phyloP scores from a whole-genome alignment of 768 basidiomycete genomes.

The Tulasnella sp. region DNA sequence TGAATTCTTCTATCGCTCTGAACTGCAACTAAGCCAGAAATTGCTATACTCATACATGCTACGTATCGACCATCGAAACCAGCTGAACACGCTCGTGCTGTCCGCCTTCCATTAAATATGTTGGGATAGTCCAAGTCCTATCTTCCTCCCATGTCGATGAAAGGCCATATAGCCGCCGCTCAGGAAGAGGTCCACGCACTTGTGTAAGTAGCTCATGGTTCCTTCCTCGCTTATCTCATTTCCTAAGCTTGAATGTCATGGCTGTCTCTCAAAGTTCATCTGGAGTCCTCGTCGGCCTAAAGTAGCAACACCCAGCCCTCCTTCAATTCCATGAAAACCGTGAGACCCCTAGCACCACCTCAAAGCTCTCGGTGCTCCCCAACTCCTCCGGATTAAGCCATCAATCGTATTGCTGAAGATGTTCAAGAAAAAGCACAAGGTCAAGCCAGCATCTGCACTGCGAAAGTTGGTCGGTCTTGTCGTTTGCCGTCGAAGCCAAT shows the following conservation, averaged over 20 bases:
- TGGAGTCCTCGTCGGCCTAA: background rate
- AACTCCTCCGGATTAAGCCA: background rate
- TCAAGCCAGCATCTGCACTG: conserved; percentile 19
- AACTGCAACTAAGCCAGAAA: too few species aligned
- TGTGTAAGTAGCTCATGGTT: too few species aligned
- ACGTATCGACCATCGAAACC: too few species aligned
- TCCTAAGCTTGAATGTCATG: too few species aligned
- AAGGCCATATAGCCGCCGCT: background rate
- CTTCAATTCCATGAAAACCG: background rate
- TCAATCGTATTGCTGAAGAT: background rate
- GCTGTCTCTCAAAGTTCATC: too few species aligned
- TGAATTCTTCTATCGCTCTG: background rate
- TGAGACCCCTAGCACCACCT: background rate
- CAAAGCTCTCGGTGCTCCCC: background rate
- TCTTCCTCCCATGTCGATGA: too few species aligned
- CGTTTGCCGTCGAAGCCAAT: background rate
- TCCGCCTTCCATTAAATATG: too few species aligned
- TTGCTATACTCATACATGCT: too few species aligned
- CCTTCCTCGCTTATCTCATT: too few species aligned
- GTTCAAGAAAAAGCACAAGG: conserved; percentile 24
- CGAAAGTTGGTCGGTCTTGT: background rate
- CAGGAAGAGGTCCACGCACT: background rate
- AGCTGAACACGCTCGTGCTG: too few species aligned
- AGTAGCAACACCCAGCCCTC: background rate
- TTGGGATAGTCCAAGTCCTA: too few species aligned